Percentiles rank a stretch among this genome's conserved stretches.
Evolutionary conservation across 2,329 filamentous ascomycete genomes (phyloP).

Genomic region (Botrytis pseudocinerea): DNA sequence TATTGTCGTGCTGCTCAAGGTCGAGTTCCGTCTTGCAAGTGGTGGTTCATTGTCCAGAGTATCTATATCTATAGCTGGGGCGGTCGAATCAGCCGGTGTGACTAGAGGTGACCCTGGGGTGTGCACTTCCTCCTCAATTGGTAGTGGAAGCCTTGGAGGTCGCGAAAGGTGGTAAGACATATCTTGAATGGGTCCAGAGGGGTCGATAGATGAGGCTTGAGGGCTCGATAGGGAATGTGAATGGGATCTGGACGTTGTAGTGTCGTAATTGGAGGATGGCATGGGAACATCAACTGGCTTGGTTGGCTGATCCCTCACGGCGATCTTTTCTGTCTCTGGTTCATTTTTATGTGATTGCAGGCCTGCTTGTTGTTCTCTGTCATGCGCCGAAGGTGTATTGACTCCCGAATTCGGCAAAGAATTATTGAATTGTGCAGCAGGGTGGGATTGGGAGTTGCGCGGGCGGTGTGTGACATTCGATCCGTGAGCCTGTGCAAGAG

Average conservation of each 20-base stretch:
- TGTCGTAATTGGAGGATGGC: slow-evolving; percentile 34
- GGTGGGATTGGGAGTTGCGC: slow-evolving; percentile 34
- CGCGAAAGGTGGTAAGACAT: slow-evolving; percentile 63
- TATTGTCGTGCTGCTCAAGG: slow-evolving; percentile 60
- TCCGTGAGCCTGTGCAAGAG: slow-evolving; percentile 56
- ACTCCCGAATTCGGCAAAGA: slow-evolving; percentile 31
- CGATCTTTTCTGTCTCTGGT: slow-evolving; percentile 41
- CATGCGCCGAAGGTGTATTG: slow-evolving; percentile 30
- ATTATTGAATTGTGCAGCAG: slow-evolving; percentile 28
- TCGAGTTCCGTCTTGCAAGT: slow-evolving; percentile 55
- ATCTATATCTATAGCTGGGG: slow-evolving; percentile 42
- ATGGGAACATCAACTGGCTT: slow-evolving; percentile 58
- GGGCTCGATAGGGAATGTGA: slow-evolving; percentile 28
- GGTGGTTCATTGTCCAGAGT: slow-evolving; percentile 50
- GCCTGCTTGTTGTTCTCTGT: slow-evolving; percentile 32
- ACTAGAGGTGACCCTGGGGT: slow-evolving; percentile 89
- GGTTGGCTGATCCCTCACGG: slow-evolving; percentile 47
- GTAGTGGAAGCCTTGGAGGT: slow-evolving; percentile 87
- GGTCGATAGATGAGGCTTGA: slow-evolving; percentile 52
- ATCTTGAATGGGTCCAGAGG: slow-evolving; percentile 46
- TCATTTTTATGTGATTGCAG: slow-evolving; percentile 31
- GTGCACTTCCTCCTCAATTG: slow-evolving; percentile 88
- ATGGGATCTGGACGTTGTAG: slow-evolving; percentile 35
- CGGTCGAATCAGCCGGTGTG: slow-evolving; percentile 62
- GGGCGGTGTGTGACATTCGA: slow-evolving; percentile 38